These are phyloP conservation scores for Ehretia macrophylla DNA, from an alignment of 257 asterid genomes.

Conservation along the genomic window DNA sequence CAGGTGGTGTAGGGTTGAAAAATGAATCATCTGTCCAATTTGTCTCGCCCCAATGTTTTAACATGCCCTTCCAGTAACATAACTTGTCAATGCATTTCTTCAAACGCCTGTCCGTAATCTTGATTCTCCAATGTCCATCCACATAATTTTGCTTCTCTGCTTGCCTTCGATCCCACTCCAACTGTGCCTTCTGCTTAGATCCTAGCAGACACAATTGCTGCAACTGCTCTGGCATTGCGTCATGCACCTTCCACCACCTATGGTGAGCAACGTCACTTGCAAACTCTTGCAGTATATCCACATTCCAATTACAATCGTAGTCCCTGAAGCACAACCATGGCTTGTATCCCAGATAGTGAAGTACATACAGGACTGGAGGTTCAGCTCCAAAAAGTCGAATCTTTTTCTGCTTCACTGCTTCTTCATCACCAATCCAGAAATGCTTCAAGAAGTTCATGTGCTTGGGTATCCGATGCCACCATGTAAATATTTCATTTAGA, in stretches of 20 bases:
- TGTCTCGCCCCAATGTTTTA: conserved; percentile 79
- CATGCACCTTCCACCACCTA: conserved; percentile 88
- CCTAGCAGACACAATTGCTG: conserved; percentile 53
- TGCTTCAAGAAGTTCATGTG: conserved; percentile 82
- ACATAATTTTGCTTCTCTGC: conserved; percentile 49
- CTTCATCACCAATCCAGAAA: conserved; percentile 89
- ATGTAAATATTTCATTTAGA: conserved; percentile 70
- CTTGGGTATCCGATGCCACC: conserved; percentile 94
- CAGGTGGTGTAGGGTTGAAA: conserved; percentile 44
- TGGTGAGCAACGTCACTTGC: conserved; percentile 83
- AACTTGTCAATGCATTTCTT: conserved; percentile 63
- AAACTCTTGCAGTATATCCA: conserved; percentile 68
- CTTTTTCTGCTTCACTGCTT: conserved; percentile 48
- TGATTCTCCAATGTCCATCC: conserved; percentile 71
- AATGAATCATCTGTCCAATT: conserved; percentile 49
- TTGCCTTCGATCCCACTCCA: conserved; percentile 81
- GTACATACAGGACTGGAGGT: conserved; percentile 71
- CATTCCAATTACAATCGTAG: conserved; percentile 88
- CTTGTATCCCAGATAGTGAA: conserved; percentile 75
- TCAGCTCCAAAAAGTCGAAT: conserved; percentile 56
- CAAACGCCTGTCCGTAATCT: conserved; percentile 38
- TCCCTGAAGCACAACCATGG: conserved; percentile 91
- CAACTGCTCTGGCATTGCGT: conserved; percentile 51
- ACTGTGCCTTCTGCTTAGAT: conserved; percentile 77
- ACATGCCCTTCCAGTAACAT: conserved; percentile 71